phyloP scores from a whole-genome alignment of 768 basidiomycete species.

The Aureoboletus auriporus region DNA sequence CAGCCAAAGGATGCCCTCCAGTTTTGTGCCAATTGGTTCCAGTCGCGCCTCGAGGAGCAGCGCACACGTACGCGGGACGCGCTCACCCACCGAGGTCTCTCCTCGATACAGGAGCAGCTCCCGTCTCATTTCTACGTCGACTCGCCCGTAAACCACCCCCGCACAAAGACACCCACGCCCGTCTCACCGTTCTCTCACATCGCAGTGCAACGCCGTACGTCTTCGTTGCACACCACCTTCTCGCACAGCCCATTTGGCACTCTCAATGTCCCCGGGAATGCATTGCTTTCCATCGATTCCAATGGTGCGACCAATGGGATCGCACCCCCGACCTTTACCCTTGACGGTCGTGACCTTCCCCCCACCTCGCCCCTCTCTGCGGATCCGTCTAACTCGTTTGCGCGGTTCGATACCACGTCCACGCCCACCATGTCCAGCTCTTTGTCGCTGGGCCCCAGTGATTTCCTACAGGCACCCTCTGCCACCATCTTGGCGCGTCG shows the following conservation, averaged over 20 bases:
- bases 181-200: slow-evolving; percentile 57
- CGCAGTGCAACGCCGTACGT: slow-evolving; percentile 47
- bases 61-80: slow-evolving; percentile 67
- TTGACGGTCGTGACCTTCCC: slow-evolving; percentile 55
- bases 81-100: slow-evolving; percentile 44
- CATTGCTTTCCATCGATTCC: slow-evolving; percentile 54
- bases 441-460: slow-evolving; percentile 42
- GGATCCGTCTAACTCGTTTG: slow-evolving; percentile 42
- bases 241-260: slow-evolving; percentile 73
- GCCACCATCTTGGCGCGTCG: slow-evolving; percentile 85
- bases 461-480: slow-evolving; percentile 69
- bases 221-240: slow-evolving; percentile 46
- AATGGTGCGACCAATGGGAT: slow-evolving; percentile 22
- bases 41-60: slow-evolving; percentile 81
- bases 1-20: slow-evolving; percentile 91
- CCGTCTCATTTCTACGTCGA: slow-evolving; percentile 61
- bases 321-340: slow-evolving; percentile 53
- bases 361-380: slow-evolving; percentile 59
- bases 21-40: slow-evolving; percentile 94
- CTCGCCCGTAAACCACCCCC: slow-evolving; percentile 32
- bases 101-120: slow-evolving; percentile 47
- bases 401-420: slow-evolving; percentile 43
- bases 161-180: slow-evolving; percentile 34
- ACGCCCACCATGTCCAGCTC: slow-evolving; percentile 43
- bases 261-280: slow-evolving; percentile 78